These are phyloP conservation scores for Termitomyces sp. DNA, from an alignment of 768 basidiomycete species.

Conservation along the genomic window DNA sequence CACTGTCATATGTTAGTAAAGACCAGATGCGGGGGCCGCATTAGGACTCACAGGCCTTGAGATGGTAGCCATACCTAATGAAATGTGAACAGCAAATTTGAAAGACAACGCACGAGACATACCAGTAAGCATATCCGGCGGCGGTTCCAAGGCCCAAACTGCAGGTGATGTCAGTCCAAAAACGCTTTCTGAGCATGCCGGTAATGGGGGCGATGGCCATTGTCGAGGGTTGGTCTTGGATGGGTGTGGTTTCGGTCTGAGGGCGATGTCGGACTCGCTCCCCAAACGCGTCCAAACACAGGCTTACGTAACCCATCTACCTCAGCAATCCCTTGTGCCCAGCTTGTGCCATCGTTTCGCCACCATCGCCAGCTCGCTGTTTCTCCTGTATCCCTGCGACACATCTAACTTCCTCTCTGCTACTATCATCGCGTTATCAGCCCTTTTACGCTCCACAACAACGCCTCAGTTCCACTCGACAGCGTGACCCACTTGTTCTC, in stretches of 20 bases:
- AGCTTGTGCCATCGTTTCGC: constrained; percentile 21
- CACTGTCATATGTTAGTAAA: constrained; percentile 41
- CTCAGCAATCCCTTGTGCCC: constrained; percentile 23
- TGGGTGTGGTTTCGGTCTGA: constrained; percentile 24
- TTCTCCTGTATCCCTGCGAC: constrained; percentile 20
- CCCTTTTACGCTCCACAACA: constrained; percentile 19
- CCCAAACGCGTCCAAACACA: constrained; percentile 19
- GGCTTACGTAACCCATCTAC: constrained; percentile 19
- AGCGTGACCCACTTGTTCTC: constrained; percentile 23
- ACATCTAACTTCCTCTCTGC: constrained; percentile 14
- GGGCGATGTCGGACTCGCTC: constrained; percentile 35
- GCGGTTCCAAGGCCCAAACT: constrained; percentile 75
- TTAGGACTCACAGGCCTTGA: constrained; percentile 63
- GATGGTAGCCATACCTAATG: constrained; percentile 77
- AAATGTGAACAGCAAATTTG: constrained; percentile 20
- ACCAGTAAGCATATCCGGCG: constrained; percentile 84
- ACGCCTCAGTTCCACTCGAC: constrained; percentile 17
- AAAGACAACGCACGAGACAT: constrained; percentile 26
- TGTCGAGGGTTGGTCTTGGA: constrained; percentile 20
- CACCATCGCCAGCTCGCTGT: constrained; percentile 21
- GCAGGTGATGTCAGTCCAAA: constrained; percentile 81
- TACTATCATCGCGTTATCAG: constrained; percentile 21
- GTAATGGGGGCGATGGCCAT: constrained; percentile 92
- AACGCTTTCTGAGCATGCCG: constrained; percentile 89
- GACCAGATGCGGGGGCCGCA: background rate